A percentile compares a stretch with the other conserved stretches of the same genome.
Conservation (phyloP, 768 basidiomycete species). For the Roridomyces roridus region DNA sequence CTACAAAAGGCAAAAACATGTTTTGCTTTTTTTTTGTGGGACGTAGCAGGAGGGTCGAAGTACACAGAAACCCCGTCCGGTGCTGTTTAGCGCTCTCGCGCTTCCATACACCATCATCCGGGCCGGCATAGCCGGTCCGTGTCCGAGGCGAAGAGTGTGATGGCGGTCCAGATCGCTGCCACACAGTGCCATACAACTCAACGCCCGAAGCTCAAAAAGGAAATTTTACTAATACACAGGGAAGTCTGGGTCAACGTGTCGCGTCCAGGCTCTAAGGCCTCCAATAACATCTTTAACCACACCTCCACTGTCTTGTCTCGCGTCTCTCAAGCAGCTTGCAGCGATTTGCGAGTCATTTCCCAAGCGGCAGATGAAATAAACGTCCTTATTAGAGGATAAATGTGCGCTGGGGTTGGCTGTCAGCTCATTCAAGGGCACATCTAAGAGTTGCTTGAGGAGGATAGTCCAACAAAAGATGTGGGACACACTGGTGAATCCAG, state of each 20-base stretch:
- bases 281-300: slow-evolving; percentile 77
- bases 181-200: too few relatives aligned
- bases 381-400: slow-evolving; percentile 38
- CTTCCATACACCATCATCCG: too few relatives aligned
- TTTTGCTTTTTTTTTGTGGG: too few relatives aligned
- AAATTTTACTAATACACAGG: slow-evolving; percentile 71
- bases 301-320: slow-evolving; percentile 31
- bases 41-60: too few relatives aligned
- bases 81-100: too few relatives aligned
- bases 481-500: slow-evolving; percentile 71
- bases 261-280: slow-evolving; percentile 83
- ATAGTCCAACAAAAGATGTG: not conserved
- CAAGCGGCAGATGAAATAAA: slow-evolving; percentile 79
- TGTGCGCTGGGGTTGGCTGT: slow-evolving; percentile 62
- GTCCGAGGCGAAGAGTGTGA: too few relatives aligned
- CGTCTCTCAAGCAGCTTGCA: slow-evolving; percentile 62
- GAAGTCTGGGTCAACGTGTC: slow-evolving; percentile 73
- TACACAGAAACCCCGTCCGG: too few relatives aligned
- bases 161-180: too few relatives aligned
- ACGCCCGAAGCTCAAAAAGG: not conserved
- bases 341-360: slow-evolving; percentile 96
- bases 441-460: slow-evolving; percentile 46
- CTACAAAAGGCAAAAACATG: too few relatives aligned
- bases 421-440: slow-evolving; percentile 73
- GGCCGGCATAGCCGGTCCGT: too few relatives aligned